Base-by-base conservation (phyloP, 345 rosid species). In the Syzygium jambos region DNA sequence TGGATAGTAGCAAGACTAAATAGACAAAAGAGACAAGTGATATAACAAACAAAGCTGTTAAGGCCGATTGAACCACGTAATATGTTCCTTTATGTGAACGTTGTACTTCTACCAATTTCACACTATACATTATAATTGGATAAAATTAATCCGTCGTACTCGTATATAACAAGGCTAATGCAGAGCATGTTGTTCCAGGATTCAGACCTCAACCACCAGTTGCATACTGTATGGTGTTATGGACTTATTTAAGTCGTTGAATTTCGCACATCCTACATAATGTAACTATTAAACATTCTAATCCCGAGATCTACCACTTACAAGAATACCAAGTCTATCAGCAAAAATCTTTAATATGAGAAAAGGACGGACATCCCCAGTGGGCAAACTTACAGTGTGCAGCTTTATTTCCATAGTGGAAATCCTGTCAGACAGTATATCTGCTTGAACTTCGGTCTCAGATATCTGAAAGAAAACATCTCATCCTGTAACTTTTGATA, bases 331-430 rank as follows among this genome's bases (percentile, higher is more conserved):
- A 11, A 23, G 55, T n/a, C 3, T 54, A 65, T 51, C 51, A 77
- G 57, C 49, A 63, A 10, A 73, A 15, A 51, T 85, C 88, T 46
- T n/a, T 56, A 49, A 43, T 29, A 23, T 83, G 30, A 87, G 87
- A 85, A 7, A 30, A 52, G 63, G 52, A 51, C 56, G 16, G 51
- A 15, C 19, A 73, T 73, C 80, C 80, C 49, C 27, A 38, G 49
- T 73, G 80, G 27, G 38, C 25, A 27, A 87, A 90, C 94, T 92
- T 91, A 93, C 98, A 80, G 88, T 90, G 80, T 87, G 91, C 78
- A 78, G 88, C 90, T 91, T 93, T 85, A 86, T 87, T 92, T 96
- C 95, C 89, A 92, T 86, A 85, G 86, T 63, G 56, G 92, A 87
- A 88, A 93, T 84, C 90, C 89, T 90, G 73, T 61, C 82, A 38